Percentiles rank a stretch among this genome's conserved stretches.
Evolutionary conservation across 371 early-diverging fungal species (phyloP).

Genomic region (Cokeromyces recurvatus): DNA sequence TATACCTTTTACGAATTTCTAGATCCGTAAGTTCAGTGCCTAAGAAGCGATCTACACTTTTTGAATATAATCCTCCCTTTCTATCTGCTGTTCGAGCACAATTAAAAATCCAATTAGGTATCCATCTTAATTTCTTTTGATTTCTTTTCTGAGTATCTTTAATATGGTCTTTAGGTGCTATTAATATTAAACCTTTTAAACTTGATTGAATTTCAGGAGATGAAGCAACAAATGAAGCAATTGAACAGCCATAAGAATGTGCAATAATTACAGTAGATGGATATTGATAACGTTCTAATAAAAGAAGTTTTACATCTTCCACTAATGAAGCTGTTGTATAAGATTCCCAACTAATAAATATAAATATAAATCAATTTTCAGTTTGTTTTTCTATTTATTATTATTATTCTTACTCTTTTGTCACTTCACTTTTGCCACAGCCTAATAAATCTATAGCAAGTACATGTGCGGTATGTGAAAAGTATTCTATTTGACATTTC

Average conservation of each 20-base stretch:
- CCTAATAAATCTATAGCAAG: conserved; percentile 66
- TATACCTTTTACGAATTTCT: conserved; percentile 34
- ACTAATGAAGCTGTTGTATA: conserved; percentile 57
- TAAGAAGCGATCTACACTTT: conserved; percentile 58
- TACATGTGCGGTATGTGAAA: conserved; percentile 63
- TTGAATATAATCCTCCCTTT: conserved; percentile 55
- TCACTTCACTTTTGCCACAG: conserved; percentile 59
- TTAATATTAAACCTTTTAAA: conserved; percentile 54
- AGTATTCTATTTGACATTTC: conserved; percentile 62
- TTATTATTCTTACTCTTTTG: conserved; percentile 33
- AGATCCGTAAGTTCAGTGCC: conserved; percentile 33
- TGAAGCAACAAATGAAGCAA: conserved; percentile 53
- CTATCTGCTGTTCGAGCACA: conserved; percentile 55
- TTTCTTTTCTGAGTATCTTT: conserved; percentile 38
- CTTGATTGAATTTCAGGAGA: conserved; percentile 23
- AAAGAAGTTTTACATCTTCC: conserved; percentile 45
- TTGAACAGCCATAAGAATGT: conserved; percentile 68
- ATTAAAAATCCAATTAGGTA: conserved; percentile 57
- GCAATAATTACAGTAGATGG: conserved; percentile 61
- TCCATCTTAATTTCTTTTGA: conserved; percentile 32
- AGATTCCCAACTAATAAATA: conserved; percentile 38
- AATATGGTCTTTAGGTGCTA: conserved; percentile 58
- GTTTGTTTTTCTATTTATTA: too few relatives aligned
- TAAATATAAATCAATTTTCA: not conserved
- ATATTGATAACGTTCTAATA: conserved; percentile 53